A percentile compares a stretch with the other conserved stretches of the same genome.
Conservation (phyloP, 1,139 yeast species). For the Schwanniomyces etchellsii region DNA sequence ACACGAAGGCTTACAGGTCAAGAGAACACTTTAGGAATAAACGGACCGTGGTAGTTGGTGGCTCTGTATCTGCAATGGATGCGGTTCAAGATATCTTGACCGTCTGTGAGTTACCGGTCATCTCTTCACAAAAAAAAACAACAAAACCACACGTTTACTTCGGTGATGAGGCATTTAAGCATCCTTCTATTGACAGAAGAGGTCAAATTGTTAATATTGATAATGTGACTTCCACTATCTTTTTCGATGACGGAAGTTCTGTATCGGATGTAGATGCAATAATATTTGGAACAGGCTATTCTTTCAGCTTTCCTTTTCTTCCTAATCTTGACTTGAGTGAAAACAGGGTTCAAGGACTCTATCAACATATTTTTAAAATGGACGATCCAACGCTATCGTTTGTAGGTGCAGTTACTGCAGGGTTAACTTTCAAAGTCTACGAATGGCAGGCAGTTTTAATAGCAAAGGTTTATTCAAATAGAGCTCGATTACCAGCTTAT, state of each 20-base stretch:
- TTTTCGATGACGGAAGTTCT: constrained; percentile 24
- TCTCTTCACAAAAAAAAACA: too few relatives aligned
- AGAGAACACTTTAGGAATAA: constrained; percentile 22
- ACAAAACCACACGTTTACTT: constrained; percentile 37
- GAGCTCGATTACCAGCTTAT: constrained; percentile 23
- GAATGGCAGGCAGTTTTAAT: constrained; percentile 38
- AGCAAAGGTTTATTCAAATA: constrained; percentile 27
- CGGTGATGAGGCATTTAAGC: too few relatives aligned
- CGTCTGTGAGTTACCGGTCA: neutral
- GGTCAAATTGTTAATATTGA: constrained; percentile 17
- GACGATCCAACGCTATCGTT: constrained; percentile 31
- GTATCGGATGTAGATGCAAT: constrained; percentile 26
- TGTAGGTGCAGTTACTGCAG: constrained; percentile 40
- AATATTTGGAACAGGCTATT: constrained; percentile 41
- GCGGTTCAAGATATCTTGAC: constrained; percentile 25
- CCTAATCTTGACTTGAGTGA: constrained; percentile 12
- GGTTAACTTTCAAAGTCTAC: constrained; percentile 32
- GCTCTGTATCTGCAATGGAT: constrained; percentile 40
- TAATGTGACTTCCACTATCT: constrained; percentile 14
- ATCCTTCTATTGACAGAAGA: too few relatives aligned
- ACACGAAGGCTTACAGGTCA: constrained; percentile 36
- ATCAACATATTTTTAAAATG: constrained; percentile 31
- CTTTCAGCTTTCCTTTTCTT: constrained; percentile 37
- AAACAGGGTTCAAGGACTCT: constrained; percentile 22
- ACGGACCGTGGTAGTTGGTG: constrained; percentile 35